These are phyloP conservation scores for Saturnispora sanitii DNA, from an alignment of 805 yeast species.

Conservation along the genomic window DNA sequence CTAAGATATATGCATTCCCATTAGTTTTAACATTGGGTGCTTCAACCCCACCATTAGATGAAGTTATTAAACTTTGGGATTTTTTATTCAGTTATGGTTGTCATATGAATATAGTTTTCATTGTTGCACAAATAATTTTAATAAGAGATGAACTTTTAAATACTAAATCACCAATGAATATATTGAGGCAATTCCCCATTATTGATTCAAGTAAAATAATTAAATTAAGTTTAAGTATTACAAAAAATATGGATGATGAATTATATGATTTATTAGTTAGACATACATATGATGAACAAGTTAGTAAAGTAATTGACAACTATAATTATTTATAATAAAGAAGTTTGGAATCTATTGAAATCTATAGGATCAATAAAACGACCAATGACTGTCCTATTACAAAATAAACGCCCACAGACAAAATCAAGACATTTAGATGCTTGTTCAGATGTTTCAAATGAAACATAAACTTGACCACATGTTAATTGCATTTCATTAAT, in stretches of 20 bases:
- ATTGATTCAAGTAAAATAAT: slow-evolving; percentile 67
- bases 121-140: slow-evolving; percentile 71
- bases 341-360: slow-evolving; percentile 30
- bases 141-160: slow-evolving; percentile 54
- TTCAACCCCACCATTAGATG: slow-evolving; percentile 74
- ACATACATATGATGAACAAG: slow-evolving; percentile 47
- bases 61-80: slow-evolving; percentile 79
- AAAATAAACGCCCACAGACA: slow-evolving; percentile 56
- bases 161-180: slow-evolving; percentile 61
- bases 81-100: slow-evolving; percentile 84
- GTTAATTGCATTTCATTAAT: slow-evolving; percentile 41
- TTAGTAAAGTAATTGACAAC: slow-evolving; percentile 20
- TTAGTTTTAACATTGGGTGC: slow-evolving; percentile 78
- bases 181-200: slow-evolving; percentile 62
- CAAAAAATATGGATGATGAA: slow-evolving; percentile 60
- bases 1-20: slow-evolving; percentile 81
- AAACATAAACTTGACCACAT: slow-evolving; percentile 63
- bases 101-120: slow-evolving; percentile 75
- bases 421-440: slow-evolving; percentile 46
- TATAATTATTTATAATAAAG: slow-evolving; percentile 9
- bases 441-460: slow-evolving; percentile 42
- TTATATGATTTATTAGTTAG: slow-evolving; percentile 54
- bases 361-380: slow-evolving; percentile 53
- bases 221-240: slow-evolving; percentile 68
- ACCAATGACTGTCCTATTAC: slow-evolving; percentile 60